Conservation (phyloP, 2,329 filamentous ascomycete species). For the Exserohilum turcica region DNA sequence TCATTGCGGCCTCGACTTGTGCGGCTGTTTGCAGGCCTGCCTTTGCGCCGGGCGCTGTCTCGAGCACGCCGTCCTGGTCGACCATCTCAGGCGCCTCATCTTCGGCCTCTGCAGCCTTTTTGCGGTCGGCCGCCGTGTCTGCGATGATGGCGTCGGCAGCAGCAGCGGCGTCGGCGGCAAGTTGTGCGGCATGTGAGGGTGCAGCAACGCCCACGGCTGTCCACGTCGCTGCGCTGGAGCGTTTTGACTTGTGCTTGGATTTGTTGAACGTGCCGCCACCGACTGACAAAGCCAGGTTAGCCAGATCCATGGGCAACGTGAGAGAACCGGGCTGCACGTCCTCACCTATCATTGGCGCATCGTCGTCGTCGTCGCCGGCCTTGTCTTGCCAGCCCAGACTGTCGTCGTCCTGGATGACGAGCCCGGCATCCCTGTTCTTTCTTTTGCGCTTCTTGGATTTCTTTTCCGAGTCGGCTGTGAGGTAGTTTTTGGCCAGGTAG, state of each 20-base stretch:
- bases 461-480: slow-evolving; percentile 66
- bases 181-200: slow-evolving; percentile 60
- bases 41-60: slow-evolving; percentile 86
- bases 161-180: slow-evolving; percentile 71
- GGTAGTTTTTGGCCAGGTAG: slow-evolving; percentile 91
- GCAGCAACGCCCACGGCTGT: slow-evolving; percentile 66
- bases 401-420: slow-evolving; percentile 61
- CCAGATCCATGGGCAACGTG: neutral
- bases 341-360: slow-evolving; percentile 53
- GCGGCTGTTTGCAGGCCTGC: slow-evolving; percentile 86
- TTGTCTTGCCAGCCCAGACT: slow-evolving; percentile 57
- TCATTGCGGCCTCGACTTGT: slow-evolving; percentile 64
- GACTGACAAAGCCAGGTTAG: slow-evolving; percentile 38
- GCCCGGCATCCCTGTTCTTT: slow-evolving; percentile 48
- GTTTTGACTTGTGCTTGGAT: slow-evolving; percentile 67
- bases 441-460: slow-evolving; percentile 61
- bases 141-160: slow-evolving; percentile 81
- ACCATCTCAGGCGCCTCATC: slow-evolving; percentile 49
- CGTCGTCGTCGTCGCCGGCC: slow-evolving; percentile 60
- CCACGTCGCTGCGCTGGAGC: slow-evolving; percentile 58
- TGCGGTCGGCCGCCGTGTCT: slow-evolving; percentile 68
- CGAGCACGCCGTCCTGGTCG: slow-evolving; percentile 48
- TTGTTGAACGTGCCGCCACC: slow-evolving; percentile 41
- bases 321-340: slow-evolving; percentile 26
- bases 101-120: slow-evolving; percentile 54